These are phyloP conservation scores for Nitzschia inconspicua DNA, from an alignment of 108 stramenopile genomes.

Conservation along the genomic window DNA sequence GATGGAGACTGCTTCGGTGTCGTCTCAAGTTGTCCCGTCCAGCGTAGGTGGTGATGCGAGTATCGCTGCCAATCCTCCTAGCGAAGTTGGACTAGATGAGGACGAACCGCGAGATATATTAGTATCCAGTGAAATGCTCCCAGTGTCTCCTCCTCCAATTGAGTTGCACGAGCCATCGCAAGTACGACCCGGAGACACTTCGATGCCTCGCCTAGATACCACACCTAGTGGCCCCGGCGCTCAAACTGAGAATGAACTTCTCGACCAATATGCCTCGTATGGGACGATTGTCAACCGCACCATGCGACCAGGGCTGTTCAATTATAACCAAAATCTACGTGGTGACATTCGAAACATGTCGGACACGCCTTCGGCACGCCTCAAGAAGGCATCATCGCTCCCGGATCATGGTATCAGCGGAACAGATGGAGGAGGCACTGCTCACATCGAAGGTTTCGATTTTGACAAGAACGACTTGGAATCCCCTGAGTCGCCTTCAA, in stretches of 20 bases:
- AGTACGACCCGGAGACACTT: too few species aligned
- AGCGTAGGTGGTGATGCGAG: slow-evolving; percentile 31
- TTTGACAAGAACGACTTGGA: slow-evolving; percentile 40
- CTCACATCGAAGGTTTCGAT: slow-evolving; percentile 45
- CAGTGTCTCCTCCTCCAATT: too few species aligned
- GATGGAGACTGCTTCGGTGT: slow-evolving; percentile 15
- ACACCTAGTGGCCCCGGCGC: too few species aligned
- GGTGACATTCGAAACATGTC: neutral
- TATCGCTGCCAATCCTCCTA: slow-evolving; percentile 48
- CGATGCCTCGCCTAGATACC: too few species aligned
- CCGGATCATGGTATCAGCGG: neutral
- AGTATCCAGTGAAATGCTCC: too few species aligned
- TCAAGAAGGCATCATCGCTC: neutral
- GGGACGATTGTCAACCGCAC: slow-evolving; percentile 33
- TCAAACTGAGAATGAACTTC: too few species aligned
- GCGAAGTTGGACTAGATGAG: slow-evolving; percentile 31
- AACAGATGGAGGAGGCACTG: neutral
- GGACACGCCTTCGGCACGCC: neutral
- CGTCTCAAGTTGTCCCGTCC: slow-evolving; percentile 16
- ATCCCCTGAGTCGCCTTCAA: slow-evolving; percentile 13
- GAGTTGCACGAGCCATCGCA: too few species aligned
- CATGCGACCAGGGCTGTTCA: slow-evolving; percentile 40
- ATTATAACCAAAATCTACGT: neutral
- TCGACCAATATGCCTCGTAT: too few species aligned
- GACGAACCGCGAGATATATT: neutral